phyloP scores from a whole-genome alignment of 169 alveolate genomes.

The Toxoplasma gondii region DNA sequence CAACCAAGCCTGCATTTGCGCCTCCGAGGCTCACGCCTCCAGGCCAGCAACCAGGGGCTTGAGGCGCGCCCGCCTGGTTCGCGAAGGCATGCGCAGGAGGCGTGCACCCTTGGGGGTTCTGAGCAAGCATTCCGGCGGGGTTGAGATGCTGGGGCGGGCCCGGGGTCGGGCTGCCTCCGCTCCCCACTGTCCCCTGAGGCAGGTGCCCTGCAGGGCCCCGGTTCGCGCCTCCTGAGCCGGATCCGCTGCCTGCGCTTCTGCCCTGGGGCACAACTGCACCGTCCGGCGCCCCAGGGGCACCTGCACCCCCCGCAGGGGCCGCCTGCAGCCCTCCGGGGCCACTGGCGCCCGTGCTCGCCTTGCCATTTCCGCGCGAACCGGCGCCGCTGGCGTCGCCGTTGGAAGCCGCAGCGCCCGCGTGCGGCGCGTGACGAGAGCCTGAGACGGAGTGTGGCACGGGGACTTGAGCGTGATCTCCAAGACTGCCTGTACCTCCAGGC shows the following conservation, averaged over 20 bases:
- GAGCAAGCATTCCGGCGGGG: not conserved
- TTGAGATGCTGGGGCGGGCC: not conserved
- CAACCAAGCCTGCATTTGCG: not conserved
- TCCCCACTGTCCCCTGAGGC: not conserved
- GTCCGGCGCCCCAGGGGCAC: not conserved
- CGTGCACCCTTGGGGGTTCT: not conserved
- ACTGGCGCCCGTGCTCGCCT: not conserved
- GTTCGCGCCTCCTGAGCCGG: too few relatives aligned
- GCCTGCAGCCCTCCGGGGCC: not conserved
- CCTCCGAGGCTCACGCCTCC: not conserved
- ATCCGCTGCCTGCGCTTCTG: too few relatives aligned
- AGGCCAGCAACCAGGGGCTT: not conserved
- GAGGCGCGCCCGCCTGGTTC: not conserved
- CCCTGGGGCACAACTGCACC: too few relatives aligned
- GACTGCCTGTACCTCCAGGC: not conserved
- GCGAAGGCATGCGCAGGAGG: slow-evolving; percentile 4
- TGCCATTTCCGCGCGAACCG: not conserved
- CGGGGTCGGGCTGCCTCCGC: not conserved
- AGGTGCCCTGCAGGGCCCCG: not conserved
- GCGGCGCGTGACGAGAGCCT: not conserved
- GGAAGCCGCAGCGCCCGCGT: not conserved
- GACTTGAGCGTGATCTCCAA: not conserved
- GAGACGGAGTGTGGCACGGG: not conserved
- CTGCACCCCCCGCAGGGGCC: not conserved
- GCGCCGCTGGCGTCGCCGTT: too few relatives aligned